A percentile compares a stretch with the other conserved stretches of the same genome.
Conservation (phyloP, 106 monocot species). For the Dioscorea zingiberensis region DNA sequence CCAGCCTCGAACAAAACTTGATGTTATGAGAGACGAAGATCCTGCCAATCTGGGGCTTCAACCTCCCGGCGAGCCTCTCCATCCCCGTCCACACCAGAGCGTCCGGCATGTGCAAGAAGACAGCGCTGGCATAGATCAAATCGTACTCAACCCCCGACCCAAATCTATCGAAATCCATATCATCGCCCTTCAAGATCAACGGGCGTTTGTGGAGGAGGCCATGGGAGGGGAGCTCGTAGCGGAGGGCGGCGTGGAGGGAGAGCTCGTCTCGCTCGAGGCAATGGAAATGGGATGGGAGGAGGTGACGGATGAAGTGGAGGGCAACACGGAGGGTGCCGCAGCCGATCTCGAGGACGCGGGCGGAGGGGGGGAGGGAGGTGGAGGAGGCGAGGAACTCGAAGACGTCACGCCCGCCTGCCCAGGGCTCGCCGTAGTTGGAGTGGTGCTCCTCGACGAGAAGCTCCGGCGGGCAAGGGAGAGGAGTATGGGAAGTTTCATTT, state of each 20-base stretch:
- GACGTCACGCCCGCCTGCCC: constrained; percentile 95
- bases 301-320: constrained; percentile 85
- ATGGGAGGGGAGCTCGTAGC: constrained; percentile 85
- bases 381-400: constrained; percentile 84
- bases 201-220: constrained; percentile 81
- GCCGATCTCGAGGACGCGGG: constrained; percentile 84
- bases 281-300: constrained; percentile 46
- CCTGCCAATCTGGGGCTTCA: constrained; percentile 61
- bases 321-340: constrained; percentile 96
- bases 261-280: constrained; percentile 86
- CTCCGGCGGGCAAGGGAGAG: constrained; percentile 69
- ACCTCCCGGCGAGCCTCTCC: constrained; percentile 52
- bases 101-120: constrained; percentile 90
- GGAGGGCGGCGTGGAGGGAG: constrained; percentile 80
- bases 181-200: constrained; percentile 68
- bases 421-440: constrained; percentile 96
- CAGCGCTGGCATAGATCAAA: constrained; percentile 91
- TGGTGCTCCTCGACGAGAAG: constrained; percentile 97
- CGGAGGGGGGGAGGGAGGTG: constrained; percentile 40
- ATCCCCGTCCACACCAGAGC: constrained; percentile 71
- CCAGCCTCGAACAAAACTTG: constrained; percentile 85
- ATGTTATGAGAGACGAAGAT: constrained; percentile 91
- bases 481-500: constrained; percentile 39
- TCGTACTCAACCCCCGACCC: constrained; percentile 40
- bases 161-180: constrained; percentile 71